Percentiles rank a stretch among this genome's conserved stretches.
Conservation (phyloP, 2,329 filamentous ascomycete genomes). For the Colletotrichum tropicicola region DNA sequence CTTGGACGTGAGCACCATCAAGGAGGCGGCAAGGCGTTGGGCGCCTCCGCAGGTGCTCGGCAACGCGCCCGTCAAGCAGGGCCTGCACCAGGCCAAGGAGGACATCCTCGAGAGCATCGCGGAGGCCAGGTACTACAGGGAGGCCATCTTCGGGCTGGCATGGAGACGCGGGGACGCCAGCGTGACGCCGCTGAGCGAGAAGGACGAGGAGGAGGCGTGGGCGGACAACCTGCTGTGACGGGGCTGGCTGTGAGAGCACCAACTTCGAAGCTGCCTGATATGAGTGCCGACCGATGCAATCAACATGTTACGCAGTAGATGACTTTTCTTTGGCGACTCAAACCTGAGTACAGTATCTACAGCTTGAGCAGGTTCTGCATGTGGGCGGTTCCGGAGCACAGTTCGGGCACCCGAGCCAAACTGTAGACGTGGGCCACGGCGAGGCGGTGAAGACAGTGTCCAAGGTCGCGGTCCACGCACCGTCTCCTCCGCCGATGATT, state of each 20-base stretch:
- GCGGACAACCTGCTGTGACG: slow-evolving; percentile 29
- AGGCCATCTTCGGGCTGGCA: slow-evolving; percentile 67
- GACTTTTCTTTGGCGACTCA: too few species aligned
- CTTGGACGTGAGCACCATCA: slow-evolving; percentile 89
- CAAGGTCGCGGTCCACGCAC: neutral
- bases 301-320: too few species aligned
- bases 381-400: too few species aligned
- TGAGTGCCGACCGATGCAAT: too few species aligned
- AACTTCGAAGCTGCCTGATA: too few species aligned
- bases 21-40: slow-evolving; percentile 91
- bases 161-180: slow-evolving; percentile 26
- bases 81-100: slow-evolving; percentile 81
- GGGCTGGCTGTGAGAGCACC: too few species aligned
- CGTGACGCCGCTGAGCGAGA: slow-evolving; percentile 25
- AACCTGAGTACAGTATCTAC: too few species aligned
- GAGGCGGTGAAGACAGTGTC: neutral
- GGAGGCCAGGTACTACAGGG: slow-evolving; percentile 86
- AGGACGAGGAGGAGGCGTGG: slow-evolving; percentile 29
- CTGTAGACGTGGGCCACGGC: neutral
- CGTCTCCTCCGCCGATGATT: neutral
- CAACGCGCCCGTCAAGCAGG: slow-evolving; percentile 76
- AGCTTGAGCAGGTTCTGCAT: too few species aligned
- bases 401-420: neutral
- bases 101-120: slow-evolving; percentile 96
- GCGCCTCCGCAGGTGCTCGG: slow-evolving; percentile 67